Evolutionary conservation across 2,329 filamentous ascomycete genomes (phyloP).

Genomic region (Fusarium napiforme): DNA sequence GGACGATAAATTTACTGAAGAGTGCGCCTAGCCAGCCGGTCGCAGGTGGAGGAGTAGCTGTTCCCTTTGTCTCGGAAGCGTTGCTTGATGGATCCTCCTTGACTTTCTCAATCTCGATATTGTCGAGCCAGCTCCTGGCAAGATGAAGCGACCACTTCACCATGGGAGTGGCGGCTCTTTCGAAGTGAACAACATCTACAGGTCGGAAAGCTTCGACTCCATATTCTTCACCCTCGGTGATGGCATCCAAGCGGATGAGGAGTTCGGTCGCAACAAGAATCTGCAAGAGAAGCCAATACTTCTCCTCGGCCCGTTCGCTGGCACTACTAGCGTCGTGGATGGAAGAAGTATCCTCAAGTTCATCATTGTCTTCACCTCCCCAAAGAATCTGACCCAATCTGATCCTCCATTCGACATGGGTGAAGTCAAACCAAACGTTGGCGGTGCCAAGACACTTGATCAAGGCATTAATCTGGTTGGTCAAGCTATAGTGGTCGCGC

Average conservation of each 20-base stretch:
- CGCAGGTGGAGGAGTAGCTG: slow-evolving; percentile 22
- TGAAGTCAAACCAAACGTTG: slow-evolving; percentile 80
- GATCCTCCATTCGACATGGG: slow-evolving; percentile 79
- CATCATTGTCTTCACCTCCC: slow-evolving; percentile 65
- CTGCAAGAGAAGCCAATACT: slow-evolving; percentile 75
- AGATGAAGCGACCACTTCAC: slow-evolving; percentile 75
- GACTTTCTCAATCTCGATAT: slow-evolving; percentile 67
- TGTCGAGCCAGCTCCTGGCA: slow-evolving; percentile 74
- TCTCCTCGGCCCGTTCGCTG: slow-evolving; percentile 68
- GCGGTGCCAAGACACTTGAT: slow-evolving; percentile 72
- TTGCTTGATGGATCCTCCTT: slow-evolving; percentile 40
- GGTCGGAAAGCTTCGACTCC: slow-evolving; percentile 63
- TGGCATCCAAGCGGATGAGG: slow-evolving; percentile 71
- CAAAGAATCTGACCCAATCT: slow-evolving; percentile 78
- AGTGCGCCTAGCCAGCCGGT: slow-evolving; percentile 66
- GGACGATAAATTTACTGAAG: slow-evolving; percentile 64
- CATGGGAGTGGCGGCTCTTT: slow-evolving; percentile 69
- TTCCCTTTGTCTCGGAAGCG: slow-evolving; percentile 6
- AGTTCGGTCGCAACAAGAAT: slow-evolving; percentile 73
- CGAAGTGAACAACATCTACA: slow-evolving; percentile 69
- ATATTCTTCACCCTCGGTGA: slow-evolving; percentile 69
- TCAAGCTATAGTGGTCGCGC: slow-evolving; percentile 69
- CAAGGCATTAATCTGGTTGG: slow-evolving; percentile 76
- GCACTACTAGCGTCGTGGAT: slow-evolving; percentile 60
- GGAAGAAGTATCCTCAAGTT: slow-evolving; percentile 63